Conservation (phyloP, 495 filamentous ascomycete genomes). For the Trichoderma reesei region DNA sequence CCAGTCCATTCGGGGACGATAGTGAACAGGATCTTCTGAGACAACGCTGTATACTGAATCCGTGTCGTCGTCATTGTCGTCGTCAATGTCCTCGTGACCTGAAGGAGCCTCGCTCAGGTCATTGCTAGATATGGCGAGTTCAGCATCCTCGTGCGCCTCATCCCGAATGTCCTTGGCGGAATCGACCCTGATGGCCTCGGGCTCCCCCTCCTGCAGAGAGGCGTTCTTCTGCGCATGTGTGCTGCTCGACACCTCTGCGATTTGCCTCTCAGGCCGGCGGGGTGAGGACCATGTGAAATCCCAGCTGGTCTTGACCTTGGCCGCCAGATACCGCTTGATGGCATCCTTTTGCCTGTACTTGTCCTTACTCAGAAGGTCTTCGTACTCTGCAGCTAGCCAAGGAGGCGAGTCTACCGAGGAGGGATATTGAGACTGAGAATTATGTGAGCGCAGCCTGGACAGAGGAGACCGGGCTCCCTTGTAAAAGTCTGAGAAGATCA, state of each 20-base stretch:
- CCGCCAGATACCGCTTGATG: slow-evolving; percentile 39
- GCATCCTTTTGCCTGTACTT: slow-evolving; percentile 46
- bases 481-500: slow-evolving; percentile 28
- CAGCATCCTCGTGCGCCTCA: slow-evolving; percentile 8
- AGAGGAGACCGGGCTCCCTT: slow-evolving; percentile 23
- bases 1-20: slow-evolving; percentile 35
- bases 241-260: background rate
- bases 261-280: background rate
- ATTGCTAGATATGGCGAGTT: slow-evolving; percentile 17
- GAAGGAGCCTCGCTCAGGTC: slow-evolving; percentile 21
- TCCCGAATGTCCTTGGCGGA: slow-evolving; percentile 1
- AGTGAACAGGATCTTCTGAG: slow-evolving; percentile 33
- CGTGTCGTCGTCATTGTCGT: slow-evolving; percentile 25
- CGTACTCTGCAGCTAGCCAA: slow-evolving; percentile 25
- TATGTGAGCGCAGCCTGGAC: background rate
- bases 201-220: background rate
- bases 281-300: slow-evolving; percentile 33
- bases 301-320: slow-evolving; percentile 53
- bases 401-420: background rate
- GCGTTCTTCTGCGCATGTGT: background rate
- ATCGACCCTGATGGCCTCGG: slow-evolving; percentile 1
- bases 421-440: background rate
- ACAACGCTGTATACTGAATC: slow-evolving; percentile 37
- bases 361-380: slow-evolving; percentile 44
- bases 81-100: slow-evolving; percentile 22